Conservation (phyloP, 140 eudicot species). For the Erigeron philadelphicus region DNA sequence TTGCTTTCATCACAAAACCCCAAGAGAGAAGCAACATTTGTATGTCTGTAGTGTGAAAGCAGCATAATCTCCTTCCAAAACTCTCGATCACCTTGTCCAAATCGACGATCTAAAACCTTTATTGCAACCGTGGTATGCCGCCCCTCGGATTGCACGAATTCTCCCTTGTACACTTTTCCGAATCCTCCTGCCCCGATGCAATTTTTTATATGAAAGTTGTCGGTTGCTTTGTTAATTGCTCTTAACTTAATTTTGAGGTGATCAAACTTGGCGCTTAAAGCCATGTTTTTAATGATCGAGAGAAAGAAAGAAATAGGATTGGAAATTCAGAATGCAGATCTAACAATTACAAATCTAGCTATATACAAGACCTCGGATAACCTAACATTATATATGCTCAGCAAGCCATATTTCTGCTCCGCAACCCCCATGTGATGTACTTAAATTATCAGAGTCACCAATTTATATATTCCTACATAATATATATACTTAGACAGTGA, state of each 20-base stretch:
- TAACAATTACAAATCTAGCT: too few relatives aligned
- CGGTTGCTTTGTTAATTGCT: slow-evolving; percentile 10
- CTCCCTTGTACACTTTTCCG: slow-evolving; percentile 18
- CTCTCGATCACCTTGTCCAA: slow-evolving; percentile 13
- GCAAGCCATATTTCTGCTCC: too few relatives aligned
- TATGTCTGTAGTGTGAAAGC: slow-evolving; percentile 20
- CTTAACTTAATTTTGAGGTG: slow-evolving; percentile 14
- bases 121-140: not conserved
- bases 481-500: too few relatives aligned
- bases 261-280: slow-evolving; percentile 2
- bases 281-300: not conserved
- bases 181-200: slow-evolving; percentile 27
- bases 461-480: too few relatives aligned
- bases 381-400: too few relatives aligned
- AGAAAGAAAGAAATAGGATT: too few relatives aligned
- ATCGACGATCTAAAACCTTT: slow-evolving; percentile 10
- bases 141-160: not conserved
- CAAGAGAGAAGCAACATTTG: slow-evolving; percentile 12
- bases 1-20: slow-evolving; percentile 22
- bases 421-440: too few relatives aligned
- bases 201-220: slow-evolving; percentile 3
- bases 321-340: too few relatives aligned
- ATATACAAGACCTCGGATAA: too few relatives aligned
- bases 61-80: slow-evolving; percentile 23
- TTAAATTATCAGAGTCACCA: too few relatives aligned